A percentile compares a stretch with the other conserved stretches of the same genome.
These are phyloP conservation scores for Dioszegia hungarica DNA, from an alignment of 768 basidiomycete species.

Conservation along the genomic window DNA sequence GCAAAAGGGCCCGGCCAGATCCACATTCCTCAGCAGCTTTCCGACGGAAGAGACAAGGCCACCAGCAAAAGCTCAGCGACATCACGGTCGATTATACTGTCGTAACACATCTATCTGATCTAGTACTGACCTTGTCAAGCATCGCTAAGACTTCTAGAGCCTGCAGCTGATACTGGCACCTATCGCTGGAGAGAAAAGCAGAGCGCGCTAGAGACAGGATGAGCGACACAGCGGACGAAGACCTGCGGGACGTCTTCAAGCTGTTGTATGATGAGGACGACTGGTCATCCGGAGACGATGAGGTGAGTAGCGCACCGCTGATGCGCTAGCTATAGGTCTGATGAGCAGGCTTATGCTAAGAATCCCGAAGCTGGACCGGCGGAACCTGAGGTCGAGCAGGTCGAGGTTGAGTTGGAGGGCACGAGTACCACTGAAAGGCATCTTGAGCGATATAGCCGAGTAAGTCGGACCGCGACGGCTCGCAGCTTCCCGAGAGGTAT, in stretches of 20 bases:
- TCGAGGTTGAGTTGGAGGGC: constrained; percentile 11
- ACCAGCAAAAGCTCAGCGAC: too few relatives aligned
- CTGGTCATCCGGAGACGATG: constrained; percentile 15
- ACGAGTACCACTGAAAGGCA: neutral
- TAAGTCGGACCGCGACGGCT: neutral
- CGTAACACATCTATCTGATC: too few relatives aligned
- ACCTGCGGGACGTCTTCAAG: constrained; percentile 30
- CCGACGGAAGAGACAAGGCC: too few relatives aligned
- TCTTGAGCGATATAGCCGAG: constrained; percentile 6
- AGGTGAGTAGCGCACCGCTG: neutral
- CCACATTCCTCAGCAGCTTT: too few relatives aligned
- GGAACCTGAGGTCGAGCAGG: constrained; percentile 12
- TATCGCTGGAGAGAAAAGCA: too few relatives aligned
- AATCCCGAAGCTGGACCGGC: neutral
- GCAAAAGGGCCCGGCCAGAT: too few relatives aligned
- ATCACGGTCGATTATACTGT: too few relatives aligned
- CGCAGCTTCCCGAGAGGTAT: neutral
- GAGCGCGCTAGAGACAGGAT: neutral
- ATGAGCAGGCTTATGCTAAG: neutral
- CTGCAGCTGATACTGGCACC: too few relatives aligned
- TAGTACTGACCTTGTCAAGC: too few relatives aligned
- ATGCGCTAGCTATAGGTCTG: neutral
- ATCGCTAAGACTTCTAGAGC: too few relatives aligned
- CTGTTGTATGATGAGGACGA: constrained; percentile 27
- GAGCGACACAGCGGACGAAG: constrained; percentile 17